Base-by-base conservation (phyloP, 805 yeast genomes). In the Maudiozyma bulderi region DNA sequence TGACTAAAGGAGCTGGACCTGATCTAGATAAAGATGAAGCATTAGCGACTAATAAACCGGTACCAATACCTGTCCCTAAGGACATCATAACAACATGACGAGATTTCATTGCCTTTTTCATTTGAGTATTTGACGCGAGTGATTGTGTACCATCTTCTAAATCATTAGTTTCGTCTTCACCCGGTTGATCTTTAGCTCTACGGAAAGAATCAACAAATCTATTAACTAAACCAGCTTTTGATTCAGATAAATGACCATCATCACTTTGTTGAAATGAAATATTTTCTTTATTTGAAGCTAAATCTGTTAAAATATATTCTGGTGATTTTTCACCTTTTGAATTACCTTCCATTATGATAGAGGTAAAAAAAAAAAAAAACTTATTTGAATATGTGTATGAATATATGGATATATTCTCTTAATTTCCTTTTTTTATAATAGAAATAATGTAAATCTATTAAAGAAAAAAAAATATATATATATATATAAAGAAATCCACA, bases 11-110 rank as follows among this genome's bases (percentile, higher is more conserved):
- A 42, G 67, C 74, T 9, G 78, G 78, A 41, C 78, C 78, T 48
- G 72, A 70, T 13, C 56, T 52, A n/a, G 57, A 56, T 42, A 75
- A 57, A n/a, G 75, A 71, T 55, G 71, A 64, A 44, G 80, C 84
- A 44, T 75, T 68, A 48, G 82, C 84, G 49, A 78, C 78, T 54
- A 75, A 67, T 33, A 81, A 67, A 53, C 86, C 86, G 13, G 91
- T 82, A 56, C 95, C 95, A 51, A 86, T 82, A 44, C 90, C 82
- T 48, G 93, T 89, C 49, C 90, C 93, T 48, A 87, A 72, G 46
- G 93, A 87, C 65, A 86, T 82, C 79, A 85, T 78, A 51, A 79
- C 77, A 52, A 82, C 76, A 56, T 83, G 89, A 37, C 77, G 60
- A 11, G 66, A 54, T 41, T 63, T 61, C 56, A 55, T 54, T 4